A percentile compares a stretch with the other conserved stretches of the same genome.
phyloP scores from a whole-genome alignment of 495 filamentous ascomycete genomes.

The Aspergillus coremiiformis region DNA sequence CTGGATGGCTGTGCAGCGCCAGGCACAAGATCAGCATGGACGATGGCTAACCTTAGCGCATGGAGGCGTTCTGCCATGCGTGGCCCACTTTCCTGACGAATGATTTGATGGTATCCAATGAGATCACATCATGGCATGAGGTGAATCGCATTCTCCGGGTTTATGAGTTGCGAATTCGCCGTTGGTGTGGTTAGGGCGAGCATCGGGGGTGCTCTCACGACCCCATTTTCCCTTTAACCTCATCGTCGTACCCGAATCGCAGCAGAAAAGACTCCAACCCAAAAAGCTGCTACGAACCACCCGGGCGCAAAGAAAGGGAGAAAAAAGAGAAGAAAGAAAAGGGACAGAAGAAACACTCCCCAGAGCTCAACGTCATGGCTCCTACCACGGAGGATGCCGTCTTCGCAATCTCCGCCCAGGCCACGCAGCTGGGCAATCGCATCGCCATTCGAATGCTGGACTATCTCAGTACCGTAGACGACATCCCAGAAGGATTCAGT shows the following conservation, averaged over 20 bases:
- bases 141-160: neutral
- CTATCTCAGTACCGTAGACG: constrained; percentile 42
- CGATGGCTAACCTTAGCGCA: too few relatives aligned
- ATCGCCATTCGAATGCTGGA: constrained; percentile 51
- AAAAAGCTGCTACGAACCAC: too few relatives aligned
- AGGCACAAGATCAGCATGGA: too few relatives aligned
- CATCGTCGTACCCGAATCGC: too few relatives aligned
- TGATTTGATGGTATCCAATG: neutral
- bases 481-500: constrained; percentile 37
- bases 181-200: neutral
- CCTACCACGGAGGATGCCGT: constrained; percentile 15
- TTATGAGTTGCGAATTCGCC: neutral
- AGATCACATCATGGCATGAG: neutral
- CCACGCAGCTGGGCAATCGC: constrained; percentile 36
- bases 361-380: neutral
- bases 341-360: neutral
- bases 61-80: neutral
- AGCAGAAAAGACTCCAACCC: too few relatives aligned
- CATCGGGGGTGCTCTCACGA: neutral
- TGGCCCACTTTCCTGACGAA: neutral
- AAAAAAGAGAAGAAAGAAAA: too few relatives aligned
- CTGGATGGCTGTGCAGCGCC: too few relatives aligned
- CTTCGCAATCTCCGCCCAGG: constrained; percentile 17
- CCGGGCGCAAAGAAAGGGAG: too few relatives aligned
- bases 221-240: too few relatives aligned